Percentiles rank a stretch among this genome's conserved stretches.
Conservation (phyloP, 352 stramenopile genomes). For the Phytophthora fragariae region DNA sequence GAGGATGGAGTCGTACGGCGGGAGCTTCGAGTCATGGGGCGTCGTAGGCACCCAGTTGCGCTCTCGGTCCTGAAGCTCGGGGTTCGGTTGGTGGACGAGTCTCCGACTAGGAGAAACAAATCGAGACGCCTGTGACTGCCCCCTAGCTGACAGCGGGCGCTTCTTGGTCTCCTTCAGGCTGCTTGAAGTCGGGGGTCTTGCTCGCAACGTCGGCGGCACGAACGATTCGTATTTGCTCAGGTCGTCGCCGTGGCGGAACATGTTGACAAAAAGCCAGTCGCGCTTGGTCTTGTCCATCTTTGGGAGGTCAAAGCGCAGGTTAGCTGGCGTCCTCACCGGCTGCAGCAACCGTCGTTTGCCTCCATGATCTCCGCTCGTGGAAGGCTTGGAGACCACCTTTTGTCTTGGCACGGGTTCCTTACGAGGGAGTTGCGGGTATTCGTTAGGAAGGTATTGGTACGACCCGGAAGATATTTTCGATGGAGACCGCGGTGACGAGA, state of each 20-base stretch:
- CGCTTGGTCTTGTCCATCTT: constrained; percentile 73
- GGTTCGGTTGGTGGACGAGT: constrained; percentile 19
- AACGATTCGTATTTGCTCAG: constrained; percentile 77
- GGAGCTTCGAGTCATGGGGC: constrained; percentile 58
- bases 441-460: constrained; percentile 27
- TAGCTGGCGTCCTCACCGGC: constrained; percentile 58
- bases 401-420: constrained; percentile 62
- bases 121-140: constrained; percentile 5
- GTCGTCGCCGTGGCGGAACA: constrained; percentile 79
- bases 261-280: constrained; percentile 82
- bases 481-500: constrained; percentile 21
- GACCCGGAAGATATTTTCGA: constrained; percentile 3
- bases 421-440: constrained; percentile 40
- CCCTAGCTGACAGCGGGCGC: constrained; percentile 34
- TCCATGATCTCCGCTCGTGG: constrained; percentile 18
- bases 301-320: constrained; percentile 56
- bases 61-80: constrained; percentile 48
- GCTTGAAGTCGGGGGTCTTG: constrained; percentile 15
- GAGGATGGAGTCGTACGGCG: constrained; percentile 78
- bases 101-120: constrained; percentile 21
- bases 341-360: constrained; percentile 43
- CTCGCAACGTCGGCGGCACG: constrained; percentile 32
- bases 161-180: constrained; percentile 10
- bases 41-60: constrained; percentile 65
- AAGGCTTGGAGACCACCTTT: constrained; percentile 35